phyloP scores from a whole-genome alignment of 768 basidiomycete genomes.

The Rhodotorula taiwanensis region DNA sequence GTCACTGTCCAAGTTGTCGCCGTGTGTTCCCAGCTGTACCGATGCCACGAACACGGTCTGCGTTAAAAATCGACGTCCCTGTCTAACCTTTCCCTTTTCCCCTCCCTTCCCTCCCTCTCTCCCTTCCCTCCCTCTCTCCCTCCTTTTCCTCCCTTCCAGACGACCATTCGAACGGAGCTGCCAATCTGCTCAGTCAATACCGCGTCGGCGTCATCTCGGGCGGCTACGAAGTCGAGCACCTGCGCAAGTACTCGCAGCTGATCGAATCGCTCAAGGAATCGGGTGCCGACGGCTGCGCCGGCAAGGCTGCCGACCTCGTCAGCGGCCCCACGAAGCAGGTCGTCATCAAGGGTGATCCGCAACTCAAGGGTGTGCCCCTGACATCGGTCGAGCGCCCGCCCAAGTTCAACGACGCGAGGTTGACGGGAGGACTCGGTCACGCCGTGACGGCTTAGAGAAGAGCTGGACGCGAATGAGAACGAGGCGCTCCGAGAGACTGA shows the following conservation, averaged over 20 bases:
- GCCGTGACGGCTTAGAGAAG: not conserved
- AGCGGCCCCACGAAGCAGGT: not conserved
- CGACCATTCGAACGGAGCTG: constrained; percentile 73
- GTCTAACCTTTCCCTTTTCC: too few species aligned
- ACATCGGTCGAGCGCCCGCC: not conserved
- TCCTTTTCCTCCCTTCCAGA: constrained; percentile 39
- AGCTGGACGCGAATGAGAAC: too few species aligned
- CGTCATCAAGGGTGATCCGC: constrained; percentile 32
- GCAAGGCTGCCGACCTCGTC: constrained; percentile 28
- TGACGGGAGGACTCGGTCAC: constrained; percentile 5
- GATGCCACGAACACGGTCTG: too few species aligned
- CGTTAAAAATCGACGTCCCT: too few species aligned
- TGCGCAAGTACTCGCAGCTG: constrained; percentile 33
- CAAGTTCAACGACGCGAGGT: not conserved
- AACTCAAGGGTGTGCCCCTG: constrained; percentile 10
- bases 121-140: too few species aligned
- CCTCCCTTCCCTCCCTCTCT: too few species aligned
- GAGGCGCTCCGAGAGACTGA: too few species aligned
- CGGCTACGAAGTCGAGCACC: constrained; percentile 53
- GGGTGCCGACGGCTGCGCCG: constrained; percentile 23
- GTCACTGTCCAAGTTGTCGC: not conserved
- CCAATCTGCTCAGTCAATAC: constrained; percentile 73
- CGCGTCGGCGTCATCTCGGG: constrained; percentile 63
- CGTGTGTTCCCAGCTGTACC: too few species aligned
- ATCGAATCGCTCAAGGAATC: constrained; percentile 23